Evolutionary conservation across 2,329 filamentous ascomycete genomes (phyloP).

Genomic region (Fusarium sp.): DNA sequence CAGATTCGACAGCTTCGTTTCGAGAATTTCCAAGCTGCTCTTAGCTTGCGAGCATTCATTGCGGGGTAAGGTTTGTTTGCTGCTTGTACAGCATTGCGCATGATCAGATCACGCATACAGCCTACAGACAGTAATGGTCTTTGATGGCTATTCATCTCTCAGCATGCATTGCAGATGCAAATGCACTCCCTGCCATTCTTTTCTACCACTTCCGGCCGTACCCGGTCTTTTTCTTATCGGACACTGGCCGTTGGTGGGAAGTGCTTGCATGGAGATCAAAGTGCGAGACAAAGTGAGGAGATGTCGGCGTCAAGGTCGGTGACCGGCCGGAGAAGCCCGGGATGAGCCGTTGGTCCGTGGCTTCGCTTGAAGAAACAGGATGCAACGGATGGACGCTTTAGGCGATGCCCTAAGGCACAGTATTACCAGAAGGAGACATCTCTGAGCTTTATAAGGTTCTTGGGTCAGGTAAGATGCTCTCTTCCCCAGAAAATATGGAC

Average conservation of each 20-base stretch:
- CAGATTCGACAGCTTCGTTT: background rate
- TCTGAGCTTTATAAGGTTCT: slow-evolving; percentile 29
- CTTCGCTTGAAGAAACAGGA: slow-evolving; percentile 25
- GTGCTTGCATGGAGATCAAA: slow-evolving; percentile 26
- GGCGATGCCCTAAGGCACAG: slow-evolving; percentile 19
- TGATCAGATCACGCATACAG: slow-evolving; percentile 31
- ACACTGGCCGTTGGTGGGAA: slow-evolving; percentile 23
- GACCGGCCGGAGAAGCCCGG: slow-evolving; percentile 34
- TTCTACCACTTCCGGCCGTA: slow-evolving; percentile 23
- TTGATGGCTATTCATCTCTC: slow-evolving; percentile 1
- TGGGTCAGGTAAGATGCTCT: slow-evolving; percentile 27
- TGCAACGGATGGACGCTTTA: slow-evolving; percentile 19
- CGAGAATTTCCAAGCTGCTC: background rate
- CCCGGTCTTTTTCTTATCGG: slow-evolving; percentile 30
- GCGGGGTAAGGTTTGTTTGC: slow-evolving; percentile 4
- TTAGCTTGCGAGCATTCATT: slow-evolving; percentile 14
- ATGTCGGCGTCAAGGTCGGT: slow-evolving; percentile 23
- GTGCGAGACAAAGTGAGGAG: slow-evolving; percentile 14
- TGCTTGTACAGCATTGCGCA: slow-evolving; percentile 16
- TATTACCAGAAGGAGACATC: slow-evolving; percentile 33
- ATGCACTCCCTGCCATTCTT: slow-evolving; percentile 14
- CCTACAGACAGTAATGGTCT: background rate
- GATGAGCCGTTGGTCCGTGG: slow-evolving; percentile 44
- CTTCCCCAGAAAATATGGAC: slow-evolving; percentile 42
- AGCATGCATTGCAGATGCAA: slow-evolving; percentile 2